Evolutionary conservation across 2,329 filamentous ascomycete genomes (phyloP).

Genomic region (Colletotrichum sp.): DNA sequence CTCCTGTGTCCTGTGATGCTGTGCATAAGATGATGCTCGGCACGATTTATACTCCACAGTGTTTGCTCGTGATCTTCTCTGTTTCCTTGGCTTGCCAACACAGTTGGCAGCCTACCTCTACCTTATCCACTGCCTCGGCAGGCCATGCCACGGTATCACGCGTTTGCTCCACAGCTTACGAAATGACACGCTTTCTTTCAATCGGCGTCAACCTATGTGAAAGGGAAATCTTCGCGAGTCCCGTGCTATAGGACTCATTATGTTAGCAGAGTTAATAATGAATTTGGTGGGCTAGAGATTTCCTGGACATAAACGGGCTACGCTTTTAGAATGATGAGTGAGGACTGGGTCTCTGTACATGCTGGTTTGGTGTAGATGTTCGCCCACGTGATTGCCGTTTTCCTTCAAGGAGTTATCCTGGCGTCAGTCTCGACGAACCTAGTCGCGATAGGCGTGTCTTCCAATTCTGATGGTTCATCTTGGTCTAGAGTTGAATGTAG

Average conservation of each 20-base stretch:
- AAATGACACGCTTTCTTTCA: neutral
- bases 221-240: neutral
- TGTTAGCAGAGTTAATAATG: neutral
- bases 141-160: neutral
- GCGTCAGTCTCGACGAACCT: neutral
- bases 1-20: neutral
- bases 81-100: neutral
- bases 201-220: neutral
- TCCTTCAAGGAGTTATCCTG: neutral
- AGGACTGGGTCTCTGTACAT: neutral
- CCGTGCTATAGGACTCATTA: neutral
- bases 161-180: neutral
- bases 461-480: neutral
- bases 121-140: neutral
- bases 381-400: neutral
- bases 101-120: neutral
- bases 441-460: neutral
- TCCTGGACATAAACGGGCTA: neutral
- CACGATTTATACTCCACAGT: neutral
- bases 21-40: neutral
- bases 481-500: neutral
- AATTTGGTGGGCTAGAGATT: neutral
- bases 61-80: neutral
- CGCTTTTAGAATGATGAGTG: neutral
- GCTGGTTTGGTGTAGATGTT: neutral